Base-by-base conservation (phyloP, 2,329 filamentous ascomycete genomes). In the Fusarium tupiense region DNA sequence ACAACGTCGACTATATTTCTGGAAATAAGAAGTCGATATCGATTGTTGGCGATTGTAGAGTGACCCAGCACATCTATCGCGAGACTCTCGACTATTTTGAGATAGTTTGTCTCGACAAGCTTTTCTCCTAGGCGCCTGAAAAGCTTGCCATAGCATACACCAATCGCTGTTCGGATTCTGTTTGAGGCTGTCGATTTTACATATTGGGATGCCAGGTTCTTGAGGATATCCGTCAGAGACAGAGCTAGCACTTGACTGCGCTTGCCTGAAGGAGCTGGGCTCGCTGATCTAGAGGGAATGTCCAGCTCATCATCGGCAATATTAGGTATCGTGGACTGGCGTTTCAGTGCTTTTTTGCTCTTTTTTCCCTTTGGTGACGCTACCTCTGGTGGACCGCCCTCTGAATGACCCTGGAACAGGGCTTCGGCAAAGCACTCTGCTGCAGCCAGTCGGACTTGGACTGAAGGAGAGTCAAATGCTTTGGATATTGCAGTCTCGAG, bases 401-500 rank as follows among this genome's bases (percentile, higher is more conserved):
- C 79, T 4, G 81, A 81, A 81, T 96, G 94, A 59, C 91, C 91
- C 81, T 96, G 95, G 4, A 96, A 91, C 73, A 99, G 86, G n/a
- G 91, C 90, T 69, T 94, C 91, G 16, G 95, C 93, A 66, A 98
- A 87, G 80, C 94, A 96, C 63, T 94, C 93, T 12, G 95, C 95
- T 8, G 94, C 94, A 6, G 95, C 94, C 82, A 96, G 93, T 69
- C 96, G 90, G 59, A 97, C 94, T 35, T 91, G 88, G 2, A 91
- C 84, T 56, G 92, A 93, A 3, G 91, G 83, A 41, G 92, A 95
- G 76, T 99, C 96, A 68, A 97, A 92, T 2, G 92, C 89, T 82
- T 97, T 98, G 88, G 95, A 96, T 22, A 97, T 85, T 11, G 92
- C 90, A 40, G 89, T 89, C 82, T 96, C 95, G 26, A 98, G 84